phyloP scores from a whole-genome alignment of 2,329 filamentous ascomycete species.

The Phaeosphaeriaceae sp. region DNA sequence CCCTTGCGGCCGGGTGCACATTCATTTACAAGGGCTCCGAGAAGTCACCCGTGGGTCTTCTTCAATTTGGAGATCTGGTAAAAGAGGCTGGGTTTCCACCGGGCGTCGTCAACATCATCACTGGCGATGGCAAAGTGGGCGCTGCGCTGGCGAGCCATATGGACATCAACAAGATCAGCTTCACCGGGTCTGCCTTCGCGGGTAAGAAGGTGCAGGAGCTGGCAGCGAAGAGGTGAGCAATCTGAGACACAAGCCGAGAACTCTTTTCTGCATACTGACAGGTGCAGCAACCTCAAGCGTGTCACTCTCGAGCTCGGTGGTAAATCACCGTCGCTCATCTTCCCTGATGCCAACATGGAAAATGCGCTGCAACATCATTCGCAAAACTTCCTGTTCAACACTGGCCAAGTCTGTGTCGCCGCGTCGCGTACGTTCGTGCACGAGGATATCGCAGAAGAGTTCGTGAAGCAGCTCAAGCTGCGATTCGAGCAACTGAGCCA shows the following conservation, averaged over 20 bases:
- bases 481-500: conserved; percentile 30
- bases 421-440: conserved; percentile 58
- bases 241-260: background rate
- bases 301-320: conserved; percentile 58
- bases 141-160: conserved; percentile 49
- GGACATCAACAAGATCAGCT: conserved; percentile 53
- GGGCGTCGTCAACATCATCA: conserved; percentile 49
- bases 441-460: conserved; percentile 35
- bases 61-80: conserved; percentile 37
- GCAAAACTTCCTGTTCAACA: conserved; percentile 57
- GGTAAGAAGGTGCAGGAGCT: conserved; percentile 51
- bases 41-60: conserved; percentile 33
- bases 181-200: conserved; percentile 49
- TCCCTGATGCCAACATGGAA: conserved; percentile 52
- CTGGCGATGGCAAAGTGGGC: conserved; percentile 38
- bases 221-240: conserved; percentile 42
- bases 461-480: conserved; percentile 36
- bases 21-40: conserved; percentile 42
- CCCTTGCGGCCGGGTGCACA: conserved; percentile 31
- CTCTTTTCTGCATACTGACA: background rate
- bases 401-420: conserved; percentile 66
- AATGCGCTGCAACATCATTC: conserved; percentile 33
- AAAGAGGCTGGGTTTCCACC: conserved; percentile 50
- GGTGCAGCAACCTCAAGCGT: conserved; percentile 52
- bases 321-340: conserved; percentile 53